A percentile compares a stretch with the other conserved stretches of the same genome.
Conservation (phyloP, 495 filamentous ascomycete genomes). For the Trichocladium antarcticum region DNA sequence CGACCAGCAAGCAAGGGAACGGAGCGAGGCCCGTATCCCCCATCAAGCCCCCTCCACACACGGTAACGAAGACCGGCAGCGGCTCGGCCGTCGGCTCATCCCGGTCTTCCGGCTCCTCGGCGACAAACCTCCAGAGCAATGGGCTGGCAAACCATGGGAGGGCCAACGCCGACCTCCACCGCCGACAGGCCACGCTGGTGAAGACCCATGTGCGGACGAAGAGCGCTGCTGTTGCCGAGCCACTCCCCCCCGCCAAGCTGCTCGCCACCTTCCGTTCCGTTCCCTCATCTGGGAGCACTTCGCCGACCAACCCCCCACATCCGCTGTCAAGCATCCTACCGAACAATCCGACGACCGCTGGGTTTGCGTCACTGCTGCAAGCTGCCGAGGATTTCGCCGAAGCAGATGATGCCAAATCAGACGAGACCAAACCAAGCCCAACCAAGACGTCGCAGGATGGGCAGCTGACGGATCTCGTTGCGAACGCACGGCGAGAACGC, state of each 20-base stretch:
- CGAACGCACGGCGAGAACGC: conserved; percentile 78
- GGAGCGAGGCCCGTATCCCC: conserved; percentile 35
- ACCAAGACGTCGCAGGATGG: conserved; percentile 40
- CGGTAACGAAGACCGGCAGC: conserved; percentile 14
- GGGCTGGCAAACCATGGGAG: conserved; percentile 5
- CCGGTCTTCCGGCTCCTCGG: conserved; percentile 10
- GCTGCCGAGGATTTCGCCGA: conserved; percentile 39
- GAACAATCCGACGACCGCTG: conserved; percentile 12
- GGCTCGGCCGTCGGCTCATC: conserved; percentile 9
- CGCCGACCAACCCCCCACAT: conserved; percentile 8
- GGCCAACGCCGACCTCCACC: background rate
- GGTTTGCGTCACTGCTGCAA: conserved; percentile 38
- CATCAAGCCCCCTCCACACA: conserved; percentile 28
- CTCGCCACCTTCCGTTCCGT: conserved; percentile 15
- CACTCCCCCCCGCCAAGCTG: conserved; percentile 16
- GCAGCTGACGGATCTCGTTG: conserved; percentile 54
- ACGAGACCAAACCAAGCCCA: conserved; percentile 41
- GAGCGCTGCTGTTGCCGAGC: conserved; percentile 19
- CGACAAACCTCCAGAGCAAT: background rate
- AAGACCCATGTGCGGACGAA: conserved; percentile 12
- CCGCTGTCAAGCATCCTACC: conserved; percentile 3
- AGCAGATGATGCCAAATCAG: conserved; percentile 20
- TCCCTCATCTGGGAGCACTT: conserved; percentile 18
- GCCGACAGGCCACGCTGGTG: background rate
- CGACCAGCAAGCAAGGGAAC: conserved; percentile 21